phyloP scores from a whole-genome alignment of 257 asterid species.

The Solanum peruvianum region DNA sequence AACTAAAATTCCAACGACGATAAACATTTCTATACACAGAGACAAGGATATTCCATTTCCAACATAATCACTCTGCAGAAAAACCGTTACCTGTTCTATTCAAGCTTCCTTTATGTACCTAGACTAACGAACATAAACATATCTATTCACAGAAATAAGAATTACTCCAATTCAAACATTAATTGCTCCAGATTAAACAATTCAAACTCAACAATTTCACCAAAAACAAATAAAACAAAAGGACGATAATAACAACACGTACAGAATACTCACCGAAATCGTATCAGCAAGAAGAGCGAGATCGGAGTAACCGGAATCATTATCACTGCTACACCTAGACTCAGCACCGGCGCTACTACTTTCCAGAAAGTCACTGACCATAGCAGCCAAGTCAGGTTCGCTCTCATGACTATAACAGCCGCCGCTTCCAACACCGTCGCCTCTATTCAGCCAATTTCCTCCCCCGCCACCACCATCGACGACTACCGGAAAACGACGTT shows the following conservation, averaged over 20 bases:
- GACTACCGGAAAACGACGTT: constrained; percentile 11
- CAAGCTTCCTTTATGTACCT: background rate
- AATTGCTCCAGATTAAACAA: background rate
- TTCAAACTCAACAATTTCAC: background rate
- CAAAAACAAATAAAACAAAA: background rate
- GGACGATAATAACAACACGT: background rate
- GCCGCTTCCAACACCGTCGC: constrained; percentile 2
- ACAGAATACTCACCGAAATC: constrained; percentile 22
- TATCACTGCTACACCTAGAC: constrained; percentile 29
- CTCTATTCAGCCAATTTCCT: constrained; percentile 11
- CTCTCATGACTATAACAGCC: constrained; percentile 27
- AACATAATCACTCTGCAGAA: background rate
- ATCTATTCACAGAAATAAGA: background rate
- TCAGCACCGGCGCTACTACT: constrained; percentile 26
- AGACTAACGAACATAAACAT: background rate
- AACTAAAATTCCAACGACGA: background rate
- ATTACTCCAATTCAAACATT: background rate
- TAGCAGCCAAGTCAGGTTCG: constrained; percentile 28
- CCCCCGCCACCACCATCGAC: background rate
- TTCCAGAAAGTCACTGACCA: constrained; percentile 35
- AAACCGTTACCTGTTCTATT: background rate
- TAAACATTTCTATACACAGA: background rate
- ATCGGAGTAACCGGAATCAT: constrained; percentile 29
- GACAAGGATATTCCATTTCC: background rate
- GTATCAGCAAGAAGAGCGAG: constrained; percentile 29